phyloP scores from a whole-genome alignment of 108 stramenopile species.

The Cyclotella baltica region DNA sequence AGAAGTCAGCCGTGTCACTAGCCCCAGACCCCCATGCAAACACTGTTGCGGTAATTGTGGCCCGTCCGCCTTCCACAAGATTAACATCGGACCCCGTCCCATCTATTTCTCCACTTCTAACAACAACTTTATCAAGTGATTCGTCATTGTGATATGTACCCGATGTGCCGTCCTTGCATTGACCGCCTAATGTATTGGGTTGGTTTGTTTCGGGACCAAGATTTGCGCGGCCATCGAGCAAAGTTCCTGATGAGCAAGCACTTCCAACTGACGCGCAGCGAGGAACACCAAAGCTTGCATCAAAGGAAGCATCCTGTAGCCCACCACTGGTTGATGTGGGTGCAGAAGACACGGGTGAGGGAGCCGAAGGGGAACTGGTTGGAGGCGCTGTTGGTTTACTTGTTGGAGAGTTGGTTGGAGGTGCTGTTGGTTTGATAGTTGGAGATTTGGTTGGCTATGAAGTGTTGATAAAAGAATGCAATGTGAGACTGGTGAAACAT shows the following conservation, averaged over 20 bases:
- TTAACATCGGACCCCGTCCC: background rate
- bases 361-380: no score
- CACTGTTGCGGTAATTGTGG: conserved; percentile 10
- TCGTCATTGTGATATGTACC: conserved; percentile 24
- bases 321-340: background rate
- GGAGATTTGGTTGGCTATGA: background rate
- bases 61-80: background rate
- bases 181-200: conserved; percentile 34
- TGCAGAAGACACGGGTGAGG: no score
- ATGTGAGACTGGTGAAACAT: background rate
- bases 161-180: conserved; percentile 15
- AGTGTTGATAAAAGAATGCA: background rate
- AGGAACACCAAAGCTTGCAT: conserved; percentile 11
- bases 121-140: conserved; percentile 26
- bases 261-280: no score
- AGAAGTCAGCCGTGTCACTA: conserved; percentile 25
- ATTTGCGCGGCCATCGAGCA: conserved; percentile 15
- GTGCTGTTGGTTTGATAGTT: background rate
- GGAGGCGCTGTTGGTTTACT: background rate
- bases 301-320: conserved; percentile 10
- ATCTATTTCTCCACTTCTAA: background rate
- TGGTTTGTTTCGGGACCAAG: conserved; percentile 17
- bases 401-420: background rate
- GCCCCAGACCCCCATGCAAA: conserved; percentile 8
- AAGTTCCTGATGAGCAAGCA: conserved; percentile 7